Base-by-base conservation (phyloP, 345 rosid genomes). In the Eucalyptus marginata region DNA sequence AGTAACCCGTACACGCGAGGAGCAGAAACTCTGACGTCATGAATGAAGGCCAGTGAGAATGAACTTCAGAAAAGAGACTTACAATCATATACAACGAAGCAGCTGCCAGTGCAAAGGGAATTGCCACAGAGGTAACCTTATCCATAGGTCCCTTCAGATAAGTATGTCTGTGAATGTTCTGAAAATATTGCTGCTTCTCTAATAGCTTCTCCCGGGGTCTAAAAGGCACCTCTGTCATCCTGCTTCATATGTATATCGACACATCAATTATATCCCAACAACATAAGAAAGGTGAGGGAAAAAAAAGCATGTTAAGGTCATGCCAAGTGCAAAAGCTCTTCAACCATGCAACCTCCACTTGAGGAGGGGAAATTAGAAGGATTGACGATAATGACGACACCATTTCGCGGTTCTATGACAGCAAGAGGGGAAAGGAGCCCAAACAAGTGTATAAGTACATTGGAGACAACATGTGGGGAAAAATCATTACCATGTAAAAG, bases 111-210 rank as follows among this genome's bases (percentile, higher is more conserved):
- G 93, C 93, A 33, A 88, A 2, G 25, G 94, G 95, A 71, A 93
- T 92, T 88, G 95, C 92, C 66, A 93, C 93, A 20, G 95, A 94
- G 89, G 93, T 92, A 86, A 94, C 44, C 93, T 89, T 93, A 79
- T 94, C 95, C 25, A 81, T 46, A 33, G 90, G 95, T 31, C 95
- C 95, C 89, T 93, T 93, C 91, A 93, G 89, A 86, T 93, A 90
- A 16, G 95, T 93, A 90, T 92, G 91, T 59, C 89, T 93, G 85
- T 92, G 91, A 81, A 93, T 80, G 91, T 79, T 90, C 59, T 93
- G 95, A 71, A 87, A 93, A 87, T 27, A 90, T 88, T 90, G 89
- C 88, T 91, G 93, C 93, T n/a, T 92, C 89, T 83, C 91, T 6
- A 88, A 5, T 17, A 90, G 90, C 88, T 88, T 88, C 87, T 90